Base-by-base conservation (phyloP, 176 grass and related monocot species). In the Oryza glaberrima region DNA sequence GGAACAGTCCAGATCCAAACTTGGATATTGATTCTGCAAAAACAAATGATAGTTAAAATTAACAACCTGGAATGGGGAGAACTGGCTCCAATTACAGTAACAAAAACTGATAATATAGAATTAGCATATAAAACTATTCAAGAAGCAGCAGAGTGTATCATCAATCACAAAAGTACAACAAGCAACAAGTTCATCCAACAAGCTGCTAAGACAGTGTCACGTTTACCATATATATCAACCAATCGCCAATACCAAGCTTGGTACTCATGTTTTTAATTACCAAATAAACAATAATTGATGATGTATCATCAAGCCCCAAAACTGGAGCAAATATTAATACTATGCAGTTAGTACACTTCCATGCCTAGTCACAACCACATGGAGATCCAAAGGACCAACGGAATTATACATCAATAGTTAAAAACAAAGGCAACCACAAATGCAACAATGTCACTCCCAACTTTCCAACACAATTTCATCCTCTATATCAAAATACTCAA, bases 1-100 rank as follows among this genome's bases (percentile, higher is more conserved):
- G 96, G 84, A 99, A 99, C 34, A 99, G 60, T 83, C 96, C 96
- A 56, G 96, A 99, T 16, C 96, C 96, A 69, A 99, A 99, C 85
- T 99, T 99, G 70, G 96, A 95, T 72, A 94, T 89, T 0, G 91
- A 94, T 79, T 99, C 93, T 99, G 81, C 91, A 91, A 82, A 94
- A 75, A 36, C 20, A 75, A 69, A 75, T 0, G 30, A 52, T 17
- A 19, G 40, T 83, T 51, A 70, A 70, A 44, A 82, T 41, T 14
- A 17, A 32, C 22, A 45, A 28, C 19, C 67, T 45, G 2, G 16
- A 12, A 68, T 16, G 2, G 54, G 61, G n/a, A 83, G 1, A 14
- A 38, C 0, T 51, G 26, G 41, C n/a, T 65, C 23, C 67, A 47
- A 61, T 63, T 2, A 32, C 30, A 32, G 30, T 63, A 81, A 67